Conservation (phyloP, 2,329 filamentous ascomycete genomes). For the Colletotrichum zoysiae region DNA sequence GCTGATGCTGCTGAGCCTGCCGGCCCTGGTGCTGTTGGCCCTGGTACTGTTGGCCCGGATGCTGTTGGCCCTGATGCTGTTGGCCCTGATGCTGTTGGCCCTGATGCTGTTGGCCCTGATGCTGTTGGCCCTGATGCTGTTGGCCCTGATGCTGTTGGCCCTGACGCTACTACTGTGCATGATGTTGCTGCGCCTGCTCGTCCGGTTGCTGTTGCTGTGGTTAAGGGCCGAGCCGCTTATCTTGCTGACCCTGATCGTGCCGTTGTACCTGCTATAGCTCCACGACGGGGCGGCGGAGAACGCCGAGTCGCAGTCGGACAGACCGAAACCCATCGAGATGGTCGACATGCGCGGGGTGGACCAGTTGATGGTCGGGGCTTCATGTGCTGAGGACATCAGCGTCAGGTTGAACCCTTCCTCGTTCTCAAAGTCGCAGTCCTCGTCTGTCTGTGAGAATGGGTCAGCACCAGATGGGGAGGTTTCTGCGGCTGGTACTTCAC, state of each 20-base stretch:
- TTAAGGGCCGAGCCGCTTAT: too few relatives aligned
- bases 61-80: not conserved
- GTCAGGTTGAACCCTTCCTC: slow-evolving; percentile 27
- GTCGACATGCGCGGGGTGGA: slow-evolving; percentile 38
- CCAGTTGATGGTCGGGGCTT: slow-evolving; percentile 37
- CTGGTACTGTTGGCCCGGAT: not conserved
- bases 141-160: not conserved
- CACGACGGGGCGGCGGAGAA: slow-evolving; percentile 7
- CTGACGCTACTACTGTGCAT: not conserved
- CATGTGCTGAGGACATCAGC: not conserved
- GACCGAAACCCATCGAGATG: slow-evolving; percentile 38
- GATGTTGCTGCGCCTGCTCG: not conserved
- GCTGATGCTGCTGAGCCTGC: slow-evolving; percentile 9
- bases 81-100: not conserved
- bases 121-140: not conserved
- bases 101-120: not conserved
- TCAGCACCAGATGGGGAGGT: not conserved
- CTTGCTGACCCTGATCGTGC: not conserved
- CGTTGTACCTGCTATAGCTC: slow-evolving; percentile 1
- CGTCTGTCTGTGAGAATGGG: not conserved
- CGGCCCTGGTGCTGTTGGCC: not conserved
- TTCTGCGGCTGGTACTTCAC: too few relatives aligned
- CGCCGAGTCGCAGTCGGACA: slow-evolving; percentile 7
- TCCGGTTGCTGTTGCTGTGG: not conserved
- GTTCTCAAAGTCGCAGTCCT: slow-evolving; percentile 12